Percentiles rank a stretch among this genome's conserved stretches.
Conservation (phyloP, 1,139 yeast species). For the Blastobotrys buckinghamii region DNA sequence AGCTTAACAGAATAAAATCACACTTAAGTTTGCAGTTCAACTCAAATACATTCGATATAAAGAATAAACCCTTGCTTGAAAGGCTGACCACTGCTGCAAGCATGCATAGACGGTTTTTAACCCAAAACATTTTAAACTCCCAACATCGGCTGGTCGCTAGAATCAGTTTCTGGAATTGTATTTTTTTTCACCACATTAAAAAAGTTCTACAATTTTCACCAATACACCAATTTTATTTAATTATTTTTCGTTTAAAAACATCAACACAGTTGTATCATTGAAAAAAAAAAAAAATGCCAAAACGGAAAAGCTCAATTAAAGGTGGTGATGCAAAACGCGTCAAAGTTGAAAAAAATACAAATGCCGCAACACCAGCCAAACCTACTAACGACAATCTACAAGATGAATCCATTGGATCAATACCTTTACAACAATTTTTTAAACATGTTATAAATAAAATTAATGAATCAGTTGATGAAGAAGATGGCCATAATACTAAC, state of each 20-base stretch:
- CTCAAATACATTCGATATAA: too few relatives aligned
- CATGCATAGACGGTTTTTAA: too few relatives aligned
- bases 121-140: too few relatives aligned
- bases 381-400: background rate
- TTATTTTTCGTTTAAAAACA: background rate
- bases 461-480: background rate
- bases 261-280: background rate
- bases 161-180: too few relatives aligned
- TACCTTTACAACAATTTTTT: background rate
- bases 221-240: too few relatives aligned
- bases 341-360: constrained; percentile 5
- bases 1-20: too few relatives aligned
- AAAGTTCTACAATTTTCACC: too few relatives aligned
- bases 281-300: constrained; percentile 7
- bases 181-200: too few relatives aligned
- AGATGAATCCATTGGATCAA: background rate
- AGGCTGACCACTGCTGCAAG: too few relatives aligned
- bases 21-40: too few relatives aligned
- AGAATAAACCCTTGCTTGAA: too few relatives aligned
- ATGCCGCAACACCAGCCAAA: background rate
- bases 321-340: constrained; percentile 10
- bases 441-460: background rate
- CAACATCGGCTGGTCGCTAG: too few relatives aligned
- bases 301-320: constrained; percentile 9
- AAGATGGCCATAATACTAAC: constrained; percentile 30